These are phyloP conservation scores for Neckera pumila DNA, from an alignment of 225 moss, liverwort and hornwort genomes.

Conservation along the genomic window DNA sequence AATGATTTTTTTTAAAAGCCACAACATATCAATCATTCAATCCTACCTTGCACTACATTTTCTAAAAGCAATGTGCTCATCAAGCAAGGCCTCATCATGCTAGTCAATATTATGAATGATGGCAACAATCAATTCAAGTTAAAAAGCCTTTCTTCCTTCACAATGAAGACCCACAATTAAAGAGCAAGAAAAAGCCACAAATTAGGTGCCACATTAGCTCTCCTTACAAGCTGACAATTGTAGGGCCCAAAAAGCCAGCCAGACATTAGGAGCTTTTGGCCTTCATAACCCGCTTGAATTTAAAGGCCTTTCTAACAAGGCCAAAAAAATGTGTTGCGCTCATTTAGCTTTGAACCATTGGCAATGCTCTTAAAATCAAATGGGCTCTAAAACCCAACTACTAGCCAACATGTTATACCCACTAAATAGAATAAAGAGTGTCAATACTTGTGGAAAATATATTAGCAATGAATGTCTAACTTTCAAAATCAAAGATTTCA, in stretches of 20 bases:
- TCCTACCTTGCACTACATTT: background rate
- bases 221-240: background rate
- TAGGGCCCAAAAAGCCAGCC: fast-evolving
- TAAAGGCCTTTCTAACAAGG: fast-evolving
- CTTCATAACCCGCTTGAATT: fast-evolving
- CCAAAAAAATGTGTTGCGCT: fast-evolving
- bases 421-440: too few species aligned
- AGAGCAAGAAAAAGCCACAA: background rate
- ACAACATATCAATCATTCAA: fast-evolving
- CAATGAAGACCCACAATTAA: background rate
- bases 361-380: background rate
- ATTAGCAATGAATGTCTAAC: background rate
- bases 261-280: background rate
- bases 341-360: background rate
- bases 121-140: background rate
- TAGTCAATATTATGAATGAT: too few species aligned
- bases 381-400: background rate
- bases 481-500: background rate
- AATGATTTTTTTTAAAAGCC: background rate
- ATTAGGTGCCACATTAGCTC: fast-evolving
- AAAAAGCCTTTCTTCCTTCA: background rate
- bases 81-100: background rate
- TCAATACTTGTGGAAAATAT: background rate
- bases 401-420: background rate
- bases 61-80: fast-evolving